Percentiles rank a stretch among this genome's conserved stretches.
These are phyloP conservation scores for Penicillium italicum DNA, from an alignment of 2,329 filamentous ascomycete species.

Conservation along the genomic window DNA sequence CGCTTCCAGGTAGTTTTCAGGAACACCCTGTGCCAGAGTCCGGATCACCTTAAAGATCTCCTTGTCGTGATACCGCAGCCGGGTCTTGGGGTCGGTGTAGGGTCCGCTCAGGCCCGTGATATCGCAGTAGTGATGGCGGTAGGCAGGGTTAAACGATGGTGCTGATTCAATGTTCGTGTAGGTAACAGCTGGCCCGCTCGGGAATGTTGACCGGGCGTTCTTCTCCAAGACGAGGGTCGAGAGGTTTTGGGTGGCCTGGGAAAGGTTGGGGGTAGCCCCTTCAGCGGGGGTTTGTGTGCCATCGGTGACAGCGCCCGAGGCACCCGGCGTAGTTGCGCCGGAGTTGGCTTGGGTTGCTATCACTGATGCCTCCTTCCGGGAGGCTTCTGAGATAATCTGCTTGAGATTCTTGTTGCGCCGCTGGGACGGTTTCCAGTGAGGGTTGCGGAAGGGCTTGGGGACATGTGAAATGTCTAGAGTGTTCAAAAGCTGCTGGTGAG, in stretches of 20 bases:
- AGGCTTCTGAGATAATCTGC: constrained; percentile 85
- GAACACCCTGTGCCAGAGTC: constrained; percentile 72
- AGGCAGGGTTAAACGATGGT: constrained; percentile 72
- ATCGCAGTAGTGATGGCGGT: constrained; percentile 89
- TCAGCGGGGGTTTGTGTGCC: constrained; percentile 47
- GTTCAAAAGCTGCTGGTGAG: constrained; percentile 82
- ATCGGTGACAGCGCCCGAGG: constrained; percentile 37
- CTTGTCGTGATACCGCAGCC: constrained; percentile 85
- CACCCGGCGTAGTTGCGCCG: constrained; percentile 67
- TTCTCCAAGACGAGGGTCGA: constrained; percentile 87
- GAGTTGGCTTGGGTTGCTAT: constrained; percentile 79
- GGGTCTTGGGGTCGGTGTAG: constrained; percentile 92
- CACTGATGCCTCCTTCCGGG: constrained; percentile 83
- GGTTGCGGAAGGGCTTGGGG: constrained; percentile 85
- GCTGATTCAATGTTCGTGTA: constrained; percentile 97
- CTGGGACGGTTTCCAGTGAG: constrained; percentile 84
- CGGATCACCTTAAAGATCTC: constrained; percentile 86
- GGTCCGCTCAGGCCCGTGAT: constrained; percentile 87
- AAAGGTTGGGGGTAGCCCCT: constrained; percentile 61
- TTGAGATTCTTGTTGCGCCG: constrained; percentile 99
- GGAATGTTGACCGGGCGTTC: constrained; percentile 51
- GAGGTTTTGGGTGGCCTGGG: constrained; percentile 82
- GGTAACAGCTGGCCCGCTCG: constrained; percentile 67
- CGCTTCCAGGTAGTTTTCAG: constrained; percentile 84
- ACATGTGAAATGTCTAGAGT: constrained; percentile 84